Percentiles rank a stretch among this genome's conserved stretches.
Evolutionary conservation across 495 filamentous ascomycete species (phyloP).

Genomic region (Neurospora sp.): DNA sequence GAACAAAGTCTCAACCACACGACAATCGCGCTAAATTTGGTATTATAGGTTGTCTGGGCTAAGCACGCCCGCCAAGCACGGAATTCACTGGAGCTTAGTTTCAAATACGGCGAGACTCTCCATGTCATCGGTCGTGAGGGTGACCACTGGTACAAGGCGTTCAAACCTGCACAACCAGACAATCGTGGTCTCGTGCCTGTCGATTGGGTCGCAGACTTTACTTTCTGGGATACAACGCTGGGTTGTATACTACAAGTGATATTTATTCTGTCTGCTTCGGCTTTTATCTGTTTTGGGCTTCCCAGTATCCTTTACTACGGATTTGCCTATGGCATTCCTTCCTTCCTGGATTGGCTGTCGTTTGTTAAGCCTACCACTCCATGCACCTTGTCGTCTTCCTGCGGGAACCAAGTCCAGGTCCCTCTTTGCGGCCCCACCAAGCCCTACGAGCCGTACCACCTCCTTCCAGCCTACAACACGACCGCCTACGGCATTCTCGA

Average conservation of each 20-base stretch:
- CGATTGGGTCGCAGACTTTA: no score
- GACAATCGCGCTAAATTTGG: not conserved
- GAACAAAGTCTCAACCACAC: not conserved
- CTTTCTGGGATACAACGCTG: not conserved
- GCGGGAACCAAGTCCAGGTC: not conserved
- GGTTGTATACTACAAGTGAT: no score
- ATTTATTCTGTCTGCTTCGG: no score
- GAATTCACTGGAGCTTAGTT: not conserved
- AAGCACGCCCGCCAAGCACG: no score
- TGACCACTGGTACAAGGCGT: not conserved
- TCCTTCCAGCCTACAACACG: not conserved
- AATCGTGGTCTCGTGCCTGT: not conserved
- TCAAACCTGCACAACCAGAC: not conserved
- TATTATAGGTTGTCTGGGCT: not conserved
- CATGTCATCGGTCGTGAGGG: not conserved
- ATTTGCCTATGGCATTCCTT: no score
- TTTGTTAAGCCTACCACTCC: not conserved
- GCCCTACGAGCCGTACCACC: not conserved
- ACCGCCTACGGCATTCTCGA: not conserved
- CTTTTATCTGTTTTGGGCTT: no score
- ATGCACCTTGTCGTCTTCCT: not conserved
- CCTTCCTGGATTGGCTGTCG: not conserved
- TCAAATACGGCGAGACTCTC: not conserved
- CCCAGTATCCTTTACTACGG: no score
- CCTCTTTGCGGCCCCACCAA: not conserved